Percentiles rank a stretch among this genome's conserved stretches.
Conservation (phyloP, 2,329 filamentous ascomycete species). For the Fonsecaea erecta region DNA sequence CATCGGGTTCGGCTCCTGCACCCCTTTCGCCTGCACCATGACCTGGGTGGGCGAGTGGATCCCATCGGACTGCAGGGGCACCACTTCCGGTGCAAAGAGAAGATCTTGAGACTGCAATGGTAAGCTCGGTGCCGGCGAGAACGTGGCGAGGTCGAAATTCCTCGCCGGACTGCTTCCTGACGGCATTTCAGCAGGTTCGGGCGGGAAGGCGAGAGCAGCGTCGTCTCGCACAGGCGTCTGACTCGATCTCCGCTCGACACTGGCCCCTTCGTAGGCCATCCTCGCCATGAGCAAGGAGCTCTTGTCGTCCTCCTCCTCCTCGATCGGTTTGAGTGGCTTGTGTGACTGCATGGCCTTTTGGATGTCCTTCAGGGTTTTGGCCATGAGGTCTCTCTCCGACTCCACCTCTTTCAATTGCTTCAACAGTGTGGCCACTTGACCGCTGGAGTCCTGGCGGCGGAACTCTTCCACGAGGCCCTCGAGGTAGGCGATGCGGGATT, state of each 20-base stretch:
- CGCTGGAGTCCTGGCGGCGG: conserved; percentile 33
- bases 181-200: not conserved
- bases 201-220: conserved; percentile 2
- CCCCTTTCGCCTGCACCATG: conserved; percentile 21
- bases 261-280: not conserved
- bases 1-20: conserved; percentile 10
- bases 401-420: conserved; percentile 34
- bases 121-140: conserved; percentile 23
- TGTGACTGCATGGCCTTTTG: conserved; percentile 34
- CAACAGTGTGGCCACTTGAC: conserved; percentile 35
- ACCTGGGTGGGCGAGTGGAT: conserved; percentile 17
- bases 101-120: conserved; percentile 16
- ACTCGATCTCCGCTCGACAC: conserved; percentile 18
- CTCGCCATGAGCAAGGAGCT: not conserved
- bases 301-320: conserved; percentile 16
- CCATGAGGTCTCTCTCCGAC: conserved; percentile 34
- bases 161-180: conserved; percentile 2
- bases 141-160: conserved; percentile 28
- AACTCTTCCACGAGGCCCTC: conserved; percentile 37
- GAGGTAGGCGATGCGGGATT: conserved; percentile 37
- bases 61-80: conserved; percentile 20
- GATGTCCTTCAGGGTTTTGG: conserved; percentile 36
- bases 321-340: conserved; percentile 11
- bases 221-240: conserved; percentile 17
- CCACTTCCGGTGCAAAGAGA: conserved; percentile 27